A percentile compares a stretch with the other conserved stretches of the same genome.
Evolutionary conservation across 176 grass and related monocot species (phyloP).

Genomic region (Musa troglodytarum): DNA sequence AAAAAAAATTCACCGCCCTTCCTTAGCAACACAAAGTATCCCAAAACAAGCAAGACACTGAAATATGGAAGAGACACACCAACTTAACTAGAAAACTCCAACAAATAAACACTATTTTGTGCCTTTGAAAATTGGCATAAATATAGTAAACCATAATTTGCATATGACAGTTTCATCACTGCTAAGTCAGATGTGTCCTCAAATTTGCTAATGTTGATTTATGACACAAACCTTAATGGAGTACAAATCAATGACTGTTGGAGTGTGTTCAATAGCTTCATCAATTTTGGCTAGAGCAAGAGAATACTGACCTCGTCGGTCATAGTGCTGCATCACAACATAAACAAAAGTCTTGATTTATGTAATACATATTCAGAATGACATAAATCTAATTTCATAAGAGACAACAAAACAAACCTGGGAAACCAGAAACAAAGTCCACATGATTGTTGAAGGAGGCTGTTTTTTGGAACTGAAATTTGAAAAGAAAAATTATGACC

Average conservation of each 20-base stretch:
- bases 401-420: slow-evolving; percentile 55
- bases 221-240: slow-evolving; percentile 55
- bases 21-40: no score
- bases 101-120: no score
- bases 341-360: slow-evolving; percentile 16
- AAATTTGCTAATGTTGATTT: neutral
- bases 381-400: slow-evolving; percentile 11
- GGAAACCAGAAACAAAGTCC: slow-evolving; percentile 87
- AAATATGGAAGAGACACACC: no score
- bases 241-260: slow-evolving; percentile 98
- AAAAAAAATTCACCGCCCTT: no score
- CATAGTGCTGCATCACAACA: slow-evolving; percentile 73
- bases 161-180: neutral
- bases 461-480: slow-evolving; percentile 58
- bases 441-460: slow-evolving; percentile 86
- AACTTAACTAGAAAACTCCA: no score
- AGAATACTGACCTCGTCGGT: slow-evolving; percentile 69
- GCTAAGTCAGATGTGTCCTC: neutral
- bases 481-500: neutral
- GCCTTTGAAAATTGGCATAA: no score
- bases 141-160: neutral
- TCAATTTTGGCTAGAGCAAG: slow-evolving; percentile 81
- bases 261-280: slow-evolving; percentile 86
- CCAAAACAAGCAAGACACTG: no score
- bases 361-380: slow-evolving; percentile 4